phyloP scores from a whole-genome alignment of 768 basidiomycete genomes.

The Tephrocybe sp. region DNA sequence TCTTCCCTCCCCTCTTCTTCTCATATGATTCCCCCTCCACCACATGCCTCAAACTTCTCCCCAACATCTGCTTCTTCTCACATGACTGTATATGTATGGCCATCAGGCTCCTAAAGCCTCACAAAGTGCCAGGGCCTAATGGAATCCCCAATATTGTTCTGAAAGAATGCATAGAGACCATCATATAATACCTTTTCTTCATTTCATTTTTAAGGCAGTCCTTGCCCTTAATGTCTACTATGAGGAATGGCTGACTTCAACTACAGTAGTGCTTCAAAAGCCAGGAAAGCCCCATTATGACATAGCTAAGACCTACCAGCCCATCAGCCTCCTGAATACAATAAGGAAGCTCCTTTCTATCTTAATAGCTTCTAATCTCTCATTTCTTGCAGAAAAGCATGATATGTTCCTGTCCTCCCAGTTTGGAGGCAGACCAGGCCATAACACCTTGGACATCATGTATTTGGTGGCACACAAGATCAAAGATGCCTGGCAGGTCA shows the following conservation, averaged over 20 bases:
- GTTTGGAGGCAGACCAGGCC: slow-evolving; percentile 38
- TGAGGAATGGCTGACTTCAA: slow-evolving; percentile 23
- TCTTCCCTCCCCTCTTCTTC: slow-evolving; percentile 20
- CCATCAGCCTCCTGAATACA: slow-evolving; percentile 34
- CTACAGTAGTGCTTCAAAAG: slow-evolving; percentile 32
- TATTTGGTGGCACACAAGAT: too few relatives aligned
- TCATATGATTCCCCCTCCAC: background rate
- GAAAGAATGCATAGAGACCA: slow-evolving; percentile 6
- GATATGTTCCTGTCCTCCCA: slow-evolving; percentile 33
- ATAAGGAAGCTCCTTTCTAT: slow-evolving; percentile 27
- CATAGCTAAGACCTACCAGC: slow-evolving; percentile 31
- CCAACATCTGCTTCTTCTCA: too few relatives aligned
- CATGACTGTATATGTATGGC: slow-evolving; percentile 6
- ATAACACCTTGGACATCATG: slow-evolving; percentile 35
- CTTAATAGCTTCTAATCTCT: slow-evolving; percentile 22
- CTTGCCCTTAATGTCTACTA: slow-evolving; percentile 28
- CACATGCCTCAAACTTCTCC: slow-evolving; percentile 10
- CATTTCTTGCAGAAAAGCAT: slow-evolving; percentile 24
- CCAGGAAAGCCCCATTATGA: slow-evolving; percentile 35
- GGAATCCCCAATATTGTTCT: slow-evolving; percentile 23
- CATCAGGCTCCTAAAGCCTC: slow-evolving; percentile 18
- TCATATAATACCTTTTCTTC: slow-evolving; percentile 17
- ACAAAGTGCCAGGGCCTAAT: slow-evolving; percentile 28
- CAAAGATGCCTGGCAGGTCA: slow-evolving; percentile 33
- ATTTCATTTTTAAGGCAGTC: slow-evolving; percentile 24